Evolutionary conservation across 2,329 filamentous ascomycete species (phyloP), one percentile per base, ranked within the genome.

Genomic region (Xylariaceae sp.): DNA sequence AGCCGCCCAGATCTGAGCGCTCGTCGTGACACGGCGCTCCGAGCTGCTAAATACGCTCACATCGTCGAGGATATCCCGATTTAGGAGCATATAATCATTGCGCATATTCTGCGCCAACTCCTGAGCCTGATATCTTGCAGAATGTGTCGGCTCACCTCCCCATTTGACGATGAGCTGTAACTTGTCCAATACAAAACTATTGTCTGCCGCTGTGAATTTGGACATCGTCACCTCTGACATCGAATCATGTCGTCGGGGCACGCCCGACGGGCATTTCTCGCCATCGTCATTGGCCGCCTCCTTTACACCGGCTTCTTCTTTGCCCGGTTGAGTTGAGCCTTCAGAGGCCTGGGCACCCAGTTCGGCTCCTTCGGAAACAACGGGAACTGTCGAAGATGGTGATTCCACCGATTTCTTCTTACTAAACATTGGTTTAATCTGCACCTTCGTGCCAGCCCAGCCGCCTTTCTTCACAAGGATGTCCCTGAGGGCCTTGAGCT

Each of bases 361-460:
- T 54, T 68, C 66, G 23, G 68, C 61, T 37, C 68, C 70, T 60
- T 78, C 77, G 10, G 75, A 71, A 3, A 75, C 71, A 56, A 66
- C 67, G 34, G 67, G 61, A 23, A 67, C 65, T 15, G 62, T 57
- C 47, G 63, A 65, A 1, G 71, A 60, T 2, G 71, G 53, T 60
- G 77, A 72, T 64, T 87, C 84, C 54, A 89, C 84, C 2, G 86
- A 83, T 69, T 86, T 90, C 69, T 91, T 87, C 77, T 93, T 96
- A 55, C 92, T 87, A 74, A 99, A 99, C 92, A 99, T 96, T 8
- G 94, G 94, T 74, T 99, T 99, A 73, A 99, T 97, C 74, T 99
- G 94, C 1, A 99, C 92, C 73, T 99, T 99, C 1, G 94, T 99
- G 0, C 94, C 94, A 3, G 92, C 88, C 89, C 93, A 97, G 17